These are phyloP conservation scores for Trametes villosa DNA, from an alignment of 768 basidiomycete genomes.

Conservation along the genomic window DNA sequence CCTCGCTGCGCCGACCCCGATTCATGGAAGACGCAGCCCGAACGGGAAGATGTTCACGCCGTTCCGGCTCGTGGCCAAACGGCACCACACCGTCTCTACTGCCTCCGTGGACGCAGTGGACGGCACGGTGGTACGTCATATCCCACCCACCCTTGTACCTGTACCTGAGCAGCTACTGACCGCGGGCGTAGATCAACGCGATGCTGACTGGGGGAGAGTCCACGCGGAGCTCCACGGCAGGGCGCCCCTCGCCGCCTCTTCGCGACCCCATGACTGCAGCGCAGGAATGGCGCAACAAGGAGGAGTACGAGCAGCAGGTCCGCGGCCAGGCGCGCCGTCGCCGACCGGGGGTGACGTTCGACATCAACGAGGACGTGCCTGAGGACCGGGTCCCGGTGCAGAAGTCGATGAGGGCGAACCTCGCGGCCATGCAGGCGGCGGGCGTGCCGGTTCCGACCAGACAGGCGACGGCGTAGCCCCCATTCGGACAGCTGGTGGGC, in stretches of 20 bases:
- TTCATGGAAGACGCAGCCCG: constrained; percentile 37
- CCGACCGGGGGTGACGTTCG: constrained; percentile 41
- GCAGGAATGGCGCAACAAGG: constrained; percentile 70
- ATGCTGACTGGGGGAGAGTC: constrained; percentile 77
- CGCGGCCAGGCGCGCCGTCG: constrained; percentile 36
- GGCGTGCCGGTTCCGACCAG: constrained; percentile 3
- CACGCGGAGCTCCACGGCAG: constrained; percentile 59
- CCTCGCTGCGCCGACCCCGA: constrained; percentile 37
- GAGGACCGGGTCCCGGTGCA: constrained; percentile 21
- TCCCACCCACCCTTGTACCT: neutral
- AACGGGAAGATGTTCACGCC: constrained; percentile 59
- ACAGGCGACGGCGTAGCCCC: constrained; percentile 12
- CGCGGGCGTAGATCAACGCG: constrained; percentile 63
- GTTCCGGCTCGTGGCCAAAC: constrained; percentile 64
- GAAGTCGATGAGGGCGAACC: constrained; percentile 17
- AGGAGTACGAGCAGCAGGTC: constrained; percentile 54
- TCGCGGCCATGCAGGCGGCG: constrained; percentile 5
- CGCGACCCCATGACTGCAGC: constrained; percentile 70
- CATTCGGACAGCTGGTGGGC: no score
- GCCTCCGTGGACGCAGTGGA: constrained; percentile 80
- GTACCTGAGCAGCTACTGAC: neutral
- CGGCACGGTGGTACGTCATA: constrained; percentile 71
- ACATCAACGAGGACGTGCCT: constrained; percentile 33
- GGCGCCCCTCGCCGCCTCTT: constrained; percentile 57
- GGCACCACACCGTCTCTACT: constrained; percentile 69